A percentile compares a stretch with the other conserved stretches of the same genome.
These are phyloP conservation scores for Ceratobasidium papillatum DNA, from an alignment of 1,284 basidiomycete species.

Conservation along the genomic window DNA sequence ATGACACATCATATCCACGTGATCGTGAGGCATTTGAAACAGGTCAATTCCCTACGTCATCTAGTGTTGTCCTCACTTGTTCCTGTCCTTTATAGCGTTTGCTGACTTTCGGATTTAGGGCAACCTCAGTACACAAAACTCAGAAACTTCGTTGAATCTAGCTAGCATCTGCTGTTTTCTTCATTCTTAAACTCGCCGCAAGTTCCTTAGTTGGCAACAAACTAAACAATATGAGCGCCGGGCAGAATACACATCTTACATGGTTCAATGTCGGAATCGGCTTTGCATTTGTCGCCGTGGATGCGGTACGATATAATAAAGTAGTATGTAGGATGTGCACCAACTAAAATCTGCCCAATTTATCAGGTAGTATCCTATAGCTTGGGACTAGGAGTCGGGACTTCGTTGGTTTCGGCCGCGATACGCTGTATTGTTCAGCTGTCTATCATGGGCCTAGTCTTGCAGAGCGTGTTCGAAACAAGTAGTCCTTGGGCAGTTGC, in stretches of 20 bases:
- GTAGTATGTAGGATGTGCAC: not conserved
- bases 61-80: no score
- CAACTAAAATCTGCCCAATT: constrained; percentile 60
- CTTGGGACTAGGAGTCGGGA: constrained; percentile 74
- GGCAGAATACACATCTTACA: constrained; percentile 54
- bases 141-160: no score
- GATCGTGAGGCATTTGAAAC: not conserved
- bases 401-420: constrained; percentile 72
- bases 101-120: no score
- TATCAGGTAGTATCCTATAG: constrained; percentile 61
- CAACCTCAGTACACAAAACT: no score
- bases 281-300: constrained; percentile 69
- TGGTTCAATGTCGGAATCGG: constrained; percentile 79
- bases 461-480: constrained; percentile 78
- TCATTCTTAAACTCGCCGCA: no score
- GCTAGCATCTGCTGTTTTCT: not conserved
- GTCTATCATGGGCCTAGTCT: constrained; percentile 70
- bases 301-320: constrained; percentile 44
- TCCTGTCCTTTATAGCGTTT: no score
- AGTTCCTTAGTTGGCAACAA: not conserved
- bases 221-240: constrained; percentile 24
- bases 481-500: constrained; percentile 77
- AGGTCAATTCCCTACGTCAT: not conserved
- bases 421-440: constrained; percentile 80
- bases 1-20: not conserved